phyloP scores from a whole-genome alignment of 2,329 filamentous ascomycete genomes.

The Verticillium zaregamsianum region DNA sequence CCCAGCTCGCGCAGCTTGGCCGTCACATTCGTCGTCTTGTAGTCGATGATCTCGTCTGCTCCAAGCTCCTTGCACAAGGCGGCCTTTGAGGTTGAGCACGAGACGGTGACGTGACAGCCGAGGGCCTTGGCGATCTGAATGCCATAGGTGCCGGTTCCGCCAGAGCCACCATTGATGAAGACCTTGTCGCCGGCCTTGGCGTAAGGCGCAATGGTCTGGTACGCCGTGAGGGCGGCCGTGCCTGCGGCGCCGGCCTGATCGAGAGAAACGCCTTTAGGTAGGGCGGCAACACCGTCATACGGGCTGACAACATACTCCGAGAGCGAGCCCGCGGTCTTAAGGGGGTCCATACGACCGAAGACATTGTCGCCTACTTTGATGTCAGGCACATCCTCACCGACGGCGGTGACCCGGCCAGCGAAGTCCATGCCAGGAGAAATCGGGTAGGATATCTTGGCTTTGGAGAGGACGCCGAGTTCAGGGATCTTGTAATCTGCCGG shows the following conservation, averaged over 20 bases:
- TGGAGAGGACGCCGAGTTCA: conserved; percentile 33
- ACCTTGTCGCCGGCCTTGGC: conserved; percentile 49
- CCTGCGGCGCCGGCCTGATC: conserved; percentile 38
- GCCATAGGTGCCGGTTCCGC: conserved; percentile 56
- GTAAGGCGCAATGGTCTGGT: conserved; percentile 41
- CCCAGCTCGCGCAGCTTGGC: conserved; percentile 40
- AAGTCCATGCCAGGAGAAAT: conserved; percentile 48
- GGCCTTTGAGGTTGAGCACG: conserved; percentile 58
- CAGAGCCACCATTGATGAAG: conserved; percentile 63
- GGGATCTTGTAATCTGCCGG: conserved; percentile 62
- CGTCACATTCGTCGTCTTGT: conserved; percentile 46
- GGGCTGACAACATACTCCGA: conserved; percentile 26
- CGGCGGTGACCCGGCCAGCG: conserved; percentile 35
- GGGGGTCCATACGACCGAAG: conserved; percentile 31
- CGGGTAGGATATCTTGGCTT: conserved; percentile 32
- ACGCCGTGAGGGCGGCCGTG: conserved; percentile 43
- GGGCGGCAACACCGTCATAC: conserved; percentile 22
- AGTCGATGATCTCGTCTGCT: conserved; percentile 63
- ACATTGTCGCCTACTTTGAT: conserved; percentile 37
- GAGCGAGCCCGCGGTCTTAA: conserved; percentile 27
- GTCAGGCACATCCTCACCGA: conserved; percentile 19
- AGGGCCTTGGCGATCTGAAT: conserved; percentile 62
- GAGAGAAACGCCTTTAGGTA: conserved; percentile 24
- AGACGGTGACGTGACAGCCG: conserved; percentile 57
- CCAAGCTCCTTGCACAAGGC: conserved; percentile 54